Conservation (phyloP, 2,329 filamentous ascomycete genomes). For the Ophiocordyceps unilateralis region DNA sequence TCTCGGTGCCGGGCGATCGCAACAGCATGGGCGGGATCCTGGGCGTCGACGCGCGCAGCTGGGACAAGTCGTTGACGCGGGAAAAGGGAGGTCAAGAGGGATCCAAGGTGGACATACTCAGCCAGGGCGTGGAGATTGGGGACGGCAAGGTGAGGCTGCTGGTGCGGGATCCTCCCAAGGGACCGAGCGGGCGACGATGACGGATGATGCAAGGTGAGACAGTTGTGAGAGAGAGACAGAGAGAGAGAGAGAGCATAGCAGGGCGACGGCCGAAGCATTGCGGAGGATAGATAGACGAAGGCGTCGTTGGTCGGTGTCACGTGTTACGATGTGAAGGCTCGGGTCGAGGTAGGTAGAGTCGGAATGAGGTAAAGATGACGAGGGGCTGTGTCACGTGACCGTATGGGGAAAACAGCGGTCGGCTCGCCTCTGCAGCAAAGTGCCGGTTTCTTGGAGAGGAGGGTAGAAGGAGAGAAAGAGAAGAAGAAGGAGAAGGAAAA, state of each 20-base stretch:
- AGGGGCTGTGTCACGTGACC: too few relatives aligned
- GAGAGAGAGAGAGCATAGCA: too few relatives aligned
- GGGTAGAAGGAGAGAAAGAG: not conserved
- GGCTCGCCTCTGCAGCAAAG: too few relatives aligned
- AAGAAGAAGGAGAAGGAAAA: not conserved
- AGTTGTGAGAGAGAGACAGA: not conserved
- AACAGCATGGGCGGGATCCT: constrained; percentile 63
- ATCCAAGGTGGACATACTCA: constrained; percentile 37
- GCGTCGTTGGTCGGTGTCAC: not conserved
- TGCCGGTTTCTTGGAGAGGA: too few relatives aligned
- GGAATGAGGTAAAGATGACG: too few relatives aligned
- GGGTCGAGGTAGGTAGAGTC: too few relatives aligned
- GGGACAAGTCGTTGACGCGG: constrained; percentile 41
- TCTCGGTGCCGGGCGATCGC: constrained; percentile 86
- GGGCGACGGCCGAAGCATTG: not conserved
- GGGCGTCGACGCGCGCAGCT: constrained; percentile 50
- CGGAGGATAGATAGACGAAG: not conserved
- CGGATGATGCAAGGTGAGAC: too few relatives aligned
- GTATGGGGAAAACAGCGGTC: too few relatives aligned
- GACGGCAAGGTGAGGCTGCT: constrained; percentile 49
- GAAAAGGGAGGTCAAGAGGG: constrained; percentile 26
- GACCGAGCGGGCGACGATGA: constrained; percentile 31
- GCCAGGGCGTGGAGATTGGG: constrained; percentile 50
- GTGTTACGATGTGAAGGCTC: too few relatives aligned
- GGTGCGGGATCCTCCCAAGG: constrained; percentile 42